Evolutionary conservation across 2,329 filamentous ascomycete species (phyloP).

Genomic region (Fusarium secorum): DNA sequence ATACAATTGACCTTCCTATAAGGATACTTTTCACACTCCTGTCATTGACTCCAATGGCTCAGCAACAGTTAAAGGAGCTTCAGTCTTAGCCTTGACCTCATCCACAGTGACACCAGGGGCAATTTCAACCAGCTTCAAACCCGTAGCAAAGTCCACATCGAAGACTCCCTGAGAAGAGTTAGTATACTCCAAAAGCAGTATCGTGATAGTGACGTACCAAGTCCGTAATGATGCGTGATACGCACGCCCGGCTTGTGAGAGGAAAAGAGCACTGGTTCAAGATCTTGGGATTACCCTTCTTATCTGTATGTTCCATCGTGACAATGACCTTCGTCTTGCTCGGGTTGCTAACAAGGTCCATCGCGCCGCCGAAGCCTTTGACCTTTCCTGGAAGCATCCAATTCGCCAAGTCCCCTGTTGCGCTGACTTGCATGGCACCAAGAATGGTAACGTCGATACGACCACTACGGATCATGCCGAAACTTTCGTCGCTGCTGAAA

Average conservation of each 20-base stretch:
- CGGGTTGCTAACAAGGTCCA: slow-evolving; percentile 92
- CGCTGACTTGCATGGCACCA: slow-evolving; percentile 89
- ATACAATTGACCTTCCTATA: no score
- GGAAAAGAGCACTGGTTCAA: slow-evolving; percentile 94
- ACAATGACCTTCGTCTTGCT: slow-evolving; percentile 88
- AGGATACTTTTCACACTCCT: background rate
- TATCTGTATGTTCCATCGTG: slow-evolving; percentile 95
- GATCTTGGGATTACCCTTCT: slow-evolving; percentile 94
- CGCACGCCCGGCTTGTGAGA: slow-evolving; percentile 84
- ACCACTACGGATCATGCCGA: slow-evolving; percentile 92
- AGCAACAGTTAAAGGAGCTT: slow-evolving; percentile 82
- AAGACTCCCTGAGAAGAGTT: slow-evolving; percentile 50
- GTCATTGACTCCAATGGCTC: slow-evolving; percentile 81
- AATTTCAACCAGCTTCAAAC: slow-evolving; percentile 83
- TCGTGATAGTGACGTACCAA: slow-evolving; percentile 59
- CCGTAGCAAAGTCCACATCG: slow-evolving; percentile 77
- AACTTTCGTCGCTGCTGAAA: slow-evolving; percentile 88
- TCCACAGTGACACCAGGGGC: slow-evolving; percentile 90
- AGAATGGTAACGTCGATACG: slow-evolving; percentile 87
- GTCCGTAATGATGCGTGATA: slow-evolving; percentile 91
- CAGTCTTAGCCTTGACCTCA: slow-evolving; percentile 86
- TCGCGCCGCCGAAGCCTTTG: slow-evolving; percentile 91
- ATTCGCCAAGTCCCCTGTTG: slow-evolving; percentile 81
- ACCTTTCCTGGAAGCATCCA: slow-evolving; percentile 93
- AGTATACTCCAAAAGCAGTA: slow-evolving; percentile 5